These are phyloP conservation scores for Paraglomus occultum DNA, from an alignment of 192 early-diverging fungal genomes.

Conservation along the genomic window DNA sequence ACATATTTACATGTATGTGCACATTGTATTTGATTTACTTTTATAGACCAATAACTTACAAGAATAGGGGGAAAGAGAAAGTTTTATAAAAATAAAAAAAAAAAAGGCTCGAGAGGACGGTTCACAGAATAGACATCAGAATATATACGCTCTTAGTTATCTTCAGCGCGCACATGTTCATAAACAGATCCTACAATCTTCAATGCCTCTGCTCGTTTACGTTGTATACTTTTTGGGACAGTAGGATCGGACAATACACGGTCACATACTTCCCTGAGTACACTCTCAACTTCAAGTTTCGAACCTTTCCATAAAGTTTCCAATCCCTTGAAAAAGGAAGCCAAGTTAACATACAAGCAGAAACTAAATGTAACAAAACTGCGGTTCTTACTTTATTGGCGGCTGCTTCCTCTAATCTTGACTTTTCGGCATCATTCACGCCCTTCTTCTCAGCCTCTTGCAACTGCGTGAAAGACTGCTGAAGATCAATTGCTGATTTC, in stretches of 20 bases:
- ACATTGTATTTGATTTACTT: too few relatives aligned
- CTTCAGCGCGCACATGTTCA: conserved; percentile 65
- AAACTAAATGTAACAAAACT: background rate
- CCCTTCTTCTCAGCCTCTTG: conserved; percentile 88
- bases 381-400: conserved; percentile 50
- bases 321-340: conserved; percentile 60
- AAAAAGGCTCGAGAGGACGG: too few relatives aligned
- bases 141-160: conserved; percentile 18
- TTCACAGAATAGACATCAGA: too few relatives aligned
- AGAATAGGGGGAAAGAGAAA: too few relatives aligned
- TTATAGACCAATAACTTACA: too few relatives aligned
- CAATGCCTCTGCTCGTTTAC: conserved; percentile 76
- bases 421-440: conserved; percentile 63
- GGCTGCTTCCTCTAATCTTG: conserved; percentile 65
- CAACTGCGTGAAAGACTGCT: conserved; percentile 85
- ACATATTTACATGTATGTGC: too few relatives aligned
- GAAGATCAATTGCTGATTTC: conserved; percentile 89
- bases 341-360: background rate
- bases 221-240: conserved; percentile 51
- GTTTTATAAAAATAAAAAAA: too few relatives aligned
- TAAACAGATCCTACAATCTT: conserved; percentile 85
- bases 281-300: conserved; percentile 93
- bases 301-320: conserved; percentile 91
- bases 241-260: conserved; percentile 67
- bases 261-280: conserved; percentile 92